Conservation (phyloP, 768 basidiomycete genomes). For the Termitomyces titanicus region DNA sequence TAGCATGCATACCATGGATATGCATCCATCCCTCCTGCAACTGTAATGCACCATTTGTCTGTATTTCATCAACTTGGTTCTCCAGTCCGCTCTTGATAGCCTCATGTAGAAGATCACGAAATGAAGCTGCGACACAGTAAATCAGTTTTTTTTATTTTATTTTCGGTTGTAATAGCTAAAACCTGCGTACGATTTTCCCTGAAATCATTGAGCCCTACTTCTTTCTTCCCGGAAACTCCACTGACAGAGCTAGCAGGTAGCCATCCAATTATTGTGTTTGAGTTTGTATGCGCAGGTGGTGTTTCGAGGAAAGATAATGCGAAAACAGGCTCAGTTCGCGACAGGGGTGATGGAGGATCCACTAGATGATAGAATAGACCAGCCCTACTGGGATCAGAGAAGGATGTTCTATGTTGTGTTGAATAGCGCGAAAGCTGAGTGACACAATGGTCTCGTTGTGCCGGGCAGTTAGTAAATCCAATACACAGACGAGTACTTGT, state of each 20-base stretch:
- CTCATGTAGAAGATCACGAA: constrained; percentile 57
- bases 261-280: constrained; percentile 64
- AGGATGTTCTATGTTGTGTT: constrained; percentile 3
- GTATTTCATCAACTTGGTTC: constrained; percentile 62
- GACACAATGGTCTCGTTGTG: background rate
- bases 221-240: constrained; percentile 14
- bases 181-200: constrained; percentile 58
- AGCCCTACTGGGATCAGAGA: constrained; percentile 53
- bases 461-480: background rate
- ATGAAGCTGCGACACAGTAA: constrained; percentile 40
- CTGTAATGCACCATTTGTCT: constrained; percentile 61
- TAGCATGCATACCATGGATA: constrained; percentile 46
- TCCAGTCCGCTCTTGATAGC: constrained; percentile 50
- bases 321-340: constrained; percentile 44
- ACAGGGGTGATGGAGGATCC: constrained; percentile 46
- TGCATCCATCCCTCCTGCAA: constrained; percentile 84
- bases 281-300: constrained; percentile 40
- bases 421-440: background rate
- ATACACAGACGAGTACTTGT: background rate
- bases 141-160: background rate
- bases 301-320: constrained; percentile 61
- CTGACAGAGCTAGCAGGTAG: constrained; percentile 46
- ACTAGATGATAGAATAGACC: constrained; percentile 71
- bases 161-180: background rate
- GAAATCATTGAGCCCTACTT: constrained; percentile 68